These are phyloP conservation scores for Odontarrhena argentea DNA, from an alignment of 345 rosid genomes.

Conservation along the genomic window DNA sequence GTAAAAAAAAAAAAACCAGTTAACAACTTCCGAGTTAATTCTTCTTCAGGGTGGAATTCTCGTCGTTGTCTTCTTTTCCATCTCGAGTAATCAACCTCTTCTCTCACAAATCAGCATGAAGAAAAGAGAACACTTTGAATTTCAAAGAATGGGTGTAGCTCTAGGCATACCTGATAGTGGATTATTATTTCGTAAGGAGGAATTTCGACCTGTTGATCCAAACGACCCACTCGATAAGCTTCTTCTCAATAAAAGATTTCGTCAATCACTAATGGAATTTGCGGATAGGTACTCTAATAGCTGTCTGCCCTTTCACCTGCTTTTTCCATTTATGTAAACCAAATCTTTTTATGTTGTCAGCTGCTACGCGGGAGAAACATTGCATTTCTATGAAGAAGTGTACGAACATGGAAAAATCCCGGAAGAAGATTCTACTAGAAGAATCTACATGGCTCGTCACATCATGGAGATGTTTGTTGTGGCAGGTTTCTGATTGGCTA, in stretches of 20 bases:
- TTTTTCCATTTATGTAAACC: not conserved
- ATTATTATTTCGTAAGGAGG: slow-evolving; percentile 57
- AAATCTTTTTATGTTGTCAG: slow-evolving; percentile 45
- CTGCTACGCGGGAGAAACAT: slow-evolving; percentile 87
- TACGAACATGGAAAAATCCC: slow-evolving; percentile 78
- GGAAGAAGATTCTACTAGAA: slow-evolving; percentile 58
- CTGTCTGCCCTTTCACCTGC: not conserved
- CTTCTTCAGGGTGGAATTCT: slow-evolving; percentile 66
- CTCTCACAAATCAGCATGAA: slow-evolving; percentile 84
- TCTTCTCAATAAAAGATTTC: slow-evolving; percentile 72
- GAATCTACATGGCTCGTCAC: slow-evolving; percentile 90
- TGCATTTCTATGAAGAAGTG: slow-evolving; percentile 88
- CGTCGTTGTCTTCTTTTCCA: slow-evolving; percentile 70
- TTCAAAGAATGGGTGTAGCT: slow-evolving; percentile 82
- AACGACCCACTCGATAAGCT: slow-evolving; percentile 83
- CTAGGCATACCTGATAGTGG: slow-evolving; percentile 91
- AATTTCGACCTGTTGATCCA: slow-evolving; percentile 51
- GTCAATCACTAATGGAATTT: slow-evolving; percentile 82
- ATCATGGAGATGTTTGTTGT: slow-evolving; percentile 75
- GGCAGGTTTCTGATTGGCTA: slow-evolving; percentile 55
- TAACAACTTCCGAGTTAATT: not conserved
- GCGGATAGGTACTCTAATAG: slow-evolving; percentile 70
- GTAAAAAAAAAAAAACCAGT: not conserved
- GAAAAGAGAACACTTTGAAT: slow-evolving; percentile 60
- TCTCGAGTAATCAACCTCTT: slow-evolving; percentile 85